Evolutionary conservation across 2,329 filamentous ascomycete species (phyloP).

Genomic region (Trichoderma polysporum): DNA sequence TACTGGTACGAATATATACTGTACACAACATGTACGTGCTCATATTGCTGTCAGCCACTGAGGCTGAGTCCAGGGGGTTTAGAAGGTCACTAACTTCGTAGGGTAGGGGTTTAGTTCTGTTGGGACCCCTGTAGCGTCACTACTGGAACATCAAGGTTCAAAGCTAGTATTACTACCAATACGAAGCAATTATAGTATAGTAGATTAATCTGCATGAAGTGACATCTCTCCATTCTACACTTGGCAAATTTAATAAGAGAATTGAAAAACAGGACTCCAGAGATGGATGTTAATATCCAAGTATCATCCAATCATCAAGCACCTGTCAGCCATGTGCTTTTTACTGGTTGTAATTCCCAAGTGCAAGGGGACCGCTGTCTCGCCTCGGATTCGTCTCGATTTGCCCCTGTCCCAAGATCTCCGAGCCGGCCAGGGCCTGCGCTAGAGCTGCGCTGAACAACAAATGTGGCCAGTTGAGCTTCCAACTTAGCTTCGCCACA

Average conservation of each 20-base stretch:
- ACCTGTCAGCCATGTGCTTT: too few species aligned
- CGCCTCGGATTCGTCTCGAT: constrained; percentile 10
- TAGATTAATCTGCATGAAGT: too few species aligned
- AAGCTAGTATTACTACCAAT: too few species aligned
- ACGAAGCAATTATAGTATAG: too few species aligned
- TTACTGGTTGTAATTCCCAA: background rate
- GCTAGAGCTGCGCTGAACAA: constrained; percentile 14
- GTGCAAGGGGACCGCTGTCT: background rate
- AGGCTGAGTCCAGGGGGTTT: background rate
- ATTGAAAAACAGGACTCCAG: background rate
- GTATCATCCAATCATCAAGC: background rate
- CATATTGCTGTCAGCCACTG: background rate
- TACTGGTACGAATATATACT: too few species aligned
- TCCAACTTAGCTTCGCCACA: constrained; percentile 25
- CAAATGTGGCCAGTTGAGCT: constrained; percentile 19
- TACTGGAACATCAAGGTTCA: too few species aligned
- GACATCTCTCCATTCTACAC: background rate
- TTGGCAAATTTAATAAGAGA: background rate
- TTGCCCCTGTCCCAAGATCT: constrained; percentile 20
- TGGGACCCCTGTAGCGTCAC: too few species aligned
- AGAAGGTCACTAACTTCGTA: too few species aligned
- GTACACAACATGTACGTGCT: background rate
- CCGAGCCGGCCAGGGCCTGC: constrained; percentile 10
- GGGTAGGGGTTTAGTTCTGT: too few species aligned
- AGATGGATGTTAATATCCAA: background rate